A percentile compares a stretch with the other conserved stretches of the same genome.
Conservation (phyloP, 768 basidiomycete species). For the Collybia nuda region DNA sequence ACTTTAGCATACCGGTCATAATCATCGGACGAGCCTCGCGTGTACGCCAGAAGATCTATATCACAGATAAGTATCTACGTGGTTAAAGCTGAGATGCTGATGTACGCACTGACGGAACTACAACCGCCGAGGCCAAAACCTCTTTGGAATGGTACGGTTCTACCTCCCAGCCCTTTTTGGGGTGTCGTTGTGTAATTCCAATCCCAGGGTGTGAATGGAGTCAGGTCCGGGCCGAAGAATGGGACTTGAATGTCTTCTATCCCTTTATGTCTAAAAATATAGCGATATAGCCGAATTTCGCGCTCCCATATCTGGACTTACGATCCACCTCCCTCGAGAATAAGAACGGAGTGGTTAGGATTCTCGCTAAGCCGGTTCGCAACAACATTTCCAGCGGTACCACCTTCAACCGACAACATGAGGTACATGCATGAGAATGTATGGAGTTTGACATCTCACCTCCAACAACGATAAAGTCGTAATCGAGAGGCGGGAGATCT, state of each 20-base stretch:
- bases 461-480: conserved; percentile 24
- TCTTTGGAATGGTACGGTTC: conserved; percentile 21
- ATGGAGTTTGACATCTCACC: conserved; percentile 6
- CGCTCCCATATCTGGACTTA: conserved; percentile 1
- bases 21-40: conserved; percentile 22
- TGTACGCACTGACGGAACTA: conserved; percentile 24
- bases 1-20: conserved; percentile 21
- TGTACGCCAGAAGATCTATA: conserved; percentile 21
- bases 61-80: background rate
- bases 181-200: conserved; percentile 26
- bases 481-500: conserved; percentile 6
- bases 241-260: conserved; percentile 10
- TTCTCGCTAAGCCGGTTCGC: conserved; percentile 36
- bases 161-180: conserved; percentile 21
- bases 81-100: background rate
- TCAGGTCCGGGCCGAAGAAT: conserved; percentile 6
- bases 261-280: conserved; percentile 6
- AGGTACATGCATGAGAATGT: background rate
- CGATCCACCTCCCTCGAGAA: conserved; percentile 36
- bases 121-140: conserved; percentile 27
- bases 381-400: conserved; percentile 16
- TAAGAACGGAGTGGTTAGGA: conserved; percentile 32
- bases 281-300: background rate
- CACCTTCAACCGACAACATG: conserved; percentile 18
- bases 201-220: conserved; percentile 14